phyloP scores from a whole-genome alignment of 495 filamentous ascomycete genomes.

The Cercophora sp. region DNA sequence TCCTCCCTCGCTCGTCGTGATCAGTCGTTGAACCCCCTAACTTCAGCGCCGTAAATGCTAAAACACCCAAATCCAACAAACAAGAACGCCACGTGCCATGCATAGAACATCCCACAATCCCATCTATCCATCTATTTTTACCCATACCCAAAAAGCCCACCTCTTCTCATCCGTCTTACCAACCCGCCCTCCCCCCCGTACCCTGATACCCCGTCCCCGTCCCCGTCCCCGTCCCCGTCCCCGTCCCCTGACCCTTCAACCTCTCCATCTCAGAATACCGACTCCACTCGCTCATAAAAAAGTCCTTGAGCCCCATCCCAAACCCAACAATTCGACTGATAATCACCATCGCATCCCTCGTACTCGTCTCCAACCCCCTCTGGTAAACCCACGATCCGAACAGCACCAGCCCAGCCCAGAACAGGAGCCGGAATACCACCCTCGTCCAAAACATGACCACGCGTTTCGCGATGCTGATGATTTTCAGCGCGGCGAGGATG shows the following conservation, averaged over 20 bases:
- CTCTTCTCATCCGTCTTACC: background rate
- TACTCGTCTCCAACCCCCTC: slow-evolving; percentile 58
- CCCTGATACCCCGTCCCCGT: too few species aligned
- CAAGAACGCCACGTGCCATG: too few species aligned
- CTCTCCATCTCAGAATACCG: slow-evolving; percentile 37
- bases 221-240: background rate
- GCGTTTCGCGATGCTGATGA: slow-evolving; percentile 63
- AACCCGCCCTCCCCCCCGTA: too few species aligned
- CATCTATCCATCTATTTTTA: background rate
- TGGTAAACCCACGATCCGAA: slow-evolving; percentile 55
- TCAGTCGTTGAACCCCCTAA: too few species aligned
- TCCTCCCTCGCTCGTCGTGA: background rate
- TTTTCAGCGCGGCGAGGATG: slow-evolving; percentile 55
- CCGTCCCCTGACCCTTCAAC: background rate
- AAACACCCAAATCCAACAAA: background rate
- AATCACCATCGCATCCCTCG: slow-evolving; percentile 47
- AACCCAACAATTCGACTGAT: slow-evolving; percentile 40
- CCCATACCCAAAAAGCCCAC: background rate
- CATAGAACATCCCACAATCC: background rate
- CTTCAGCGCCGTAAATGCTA: too few species aligned
- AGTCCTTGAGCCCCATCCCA: slow-evolving; percentile 46
- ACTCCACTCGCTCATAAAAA: slow-evolving; percentile 57
- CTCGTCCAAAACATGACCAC: slow-evolving; percentile 71
- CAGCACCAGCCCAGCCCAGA: slow-evolving; percentile 54
- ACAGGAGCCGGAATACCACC: slow-evolving; percentile 52